These are phyloP conservation scores for Termitomyces sp. DNA, from an alignment of 768 basidiomycete genomes.

Conservation along the genomic window DNA sequence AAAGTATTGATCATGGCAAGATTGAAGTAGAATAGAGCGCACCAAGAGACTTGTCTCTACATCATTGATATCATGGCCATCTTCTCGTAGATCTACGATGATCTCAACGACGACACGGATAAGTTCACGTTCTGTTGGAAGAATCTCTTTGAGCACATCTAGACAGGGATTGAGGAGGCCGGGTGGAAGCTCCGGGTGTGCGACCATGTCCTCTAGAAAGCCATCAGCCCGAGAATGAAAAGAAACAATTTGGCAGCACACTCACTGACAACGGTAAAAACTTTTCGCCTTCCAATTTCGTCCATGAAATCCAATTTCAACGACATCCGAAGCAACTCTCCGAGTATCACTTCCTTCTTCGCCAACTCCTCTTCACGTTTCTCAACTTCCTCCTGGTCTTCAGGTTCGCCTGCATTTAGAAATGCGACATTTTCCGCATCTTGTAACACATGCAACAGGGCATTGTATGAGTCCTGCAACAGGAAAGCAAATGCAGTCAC, in stretches of 20 bases:
- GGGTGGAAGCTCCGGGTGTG: constrained; percentile 75
- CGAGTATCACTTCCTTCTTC: constrained; percentile 67
- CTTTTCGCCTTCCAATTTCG: constrained; percentile 89
- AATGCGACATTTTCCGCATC: constrained; percentile 32
- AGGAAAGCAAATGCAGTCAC: constrained; percentile 88
- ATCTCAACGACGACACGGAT: constrained; percentile 87
- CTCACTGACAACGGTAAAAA: constrained; percentile 84
- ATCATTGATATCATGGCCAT: constrained; percentile 27
- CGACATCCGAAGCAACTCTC: constrained; percentile 77
- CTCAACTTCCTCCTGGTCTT: constrained; percentile 39
- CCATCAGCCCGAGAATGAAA: neutral
- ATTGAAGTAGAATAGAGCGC: neutral
- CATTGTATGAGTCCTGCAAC: constrained; percentile 77
- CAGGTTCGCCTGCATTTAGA: constrained; percentile 24
- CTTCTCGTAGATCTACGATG: constrained; percentile 66
- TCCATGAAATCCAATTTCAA: constrained; percentile 88
- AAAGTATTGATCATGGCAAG: neutral
- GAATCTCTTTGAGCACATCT: constrained; percentile 80
- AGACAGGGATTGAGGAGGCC: constrained; percentile 73
- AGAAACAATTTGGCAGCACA: constrained; percentile 14
- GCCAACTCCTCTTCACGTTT: constrained; percentile 52
- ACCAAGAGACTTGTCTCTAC: constrained; percentile 13
- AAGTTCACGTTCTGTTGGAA: constrained; percentile 79
- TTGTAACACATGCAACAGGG: constrained; percentile 33
- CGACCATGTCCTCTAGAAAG: constrained; percentile 75